Evolutionary conservation across 176 grass and related monocot genomes (phyloP).

Genomic region (Carex cristatella): DNA sequence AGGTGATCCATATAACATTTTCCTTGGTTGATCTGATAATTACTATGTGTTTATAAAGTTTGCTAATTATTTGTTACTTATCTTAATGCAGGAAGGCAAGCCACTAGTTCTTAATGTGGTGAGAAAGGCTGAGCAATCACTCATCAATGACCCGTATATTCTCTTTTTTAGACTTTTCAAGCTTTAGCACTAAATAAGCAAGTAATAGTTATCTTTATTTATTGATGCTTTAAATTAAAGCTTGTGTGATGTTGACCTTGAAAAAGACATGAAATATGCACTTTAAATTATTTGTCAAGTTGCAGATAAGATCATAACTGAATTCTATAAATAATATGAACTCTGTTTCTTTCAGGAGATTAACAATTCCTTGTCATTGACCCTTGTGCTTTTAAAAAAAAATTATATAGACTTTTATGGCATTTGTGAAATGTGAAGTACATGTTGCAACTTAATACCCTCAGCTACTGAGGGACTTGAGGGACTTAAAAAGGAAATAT

Average conservation of each 20-base stretch:
- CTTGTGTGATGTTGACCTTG: neutral
- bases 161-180: neutral
- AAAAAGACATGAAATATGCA: neutral
- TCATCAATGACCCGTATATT: conserved; percentile 74
- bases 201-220: neutral
- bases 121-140: conserved; percentile 57
- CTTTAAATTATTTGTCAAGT: conserved; percentile 3
- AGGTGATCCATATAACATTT: conserved; percentile 39
- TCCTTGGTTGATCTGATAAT: neutral
- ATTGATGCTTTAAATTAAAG: neutral
- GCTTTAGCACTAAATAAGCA: neutral
- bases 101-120: conserved; percentile 95
- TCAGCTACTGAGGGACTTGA: neutral
- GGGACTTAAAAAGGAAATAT: neutral
- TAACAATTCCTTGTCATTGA: neutral
- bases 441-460: neutral
- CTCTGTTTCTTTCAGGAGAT: neutral
- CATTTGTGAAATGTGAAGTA: neutral
- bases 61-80: neutral
- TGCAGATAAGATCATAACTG: neutral
- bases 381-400: neutral
- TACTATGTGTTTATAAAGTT: neutral
- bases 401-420: too few species aligned
- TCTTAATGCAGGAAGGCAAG: conserved; percentile 77
- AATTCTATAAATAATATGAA: neutral